Percentiles rank a stretch among this genome's conserved stretches.
Conservation (phyloP, 768 basidiomycete genomes). For the Lentinus brumalis region DNA sequence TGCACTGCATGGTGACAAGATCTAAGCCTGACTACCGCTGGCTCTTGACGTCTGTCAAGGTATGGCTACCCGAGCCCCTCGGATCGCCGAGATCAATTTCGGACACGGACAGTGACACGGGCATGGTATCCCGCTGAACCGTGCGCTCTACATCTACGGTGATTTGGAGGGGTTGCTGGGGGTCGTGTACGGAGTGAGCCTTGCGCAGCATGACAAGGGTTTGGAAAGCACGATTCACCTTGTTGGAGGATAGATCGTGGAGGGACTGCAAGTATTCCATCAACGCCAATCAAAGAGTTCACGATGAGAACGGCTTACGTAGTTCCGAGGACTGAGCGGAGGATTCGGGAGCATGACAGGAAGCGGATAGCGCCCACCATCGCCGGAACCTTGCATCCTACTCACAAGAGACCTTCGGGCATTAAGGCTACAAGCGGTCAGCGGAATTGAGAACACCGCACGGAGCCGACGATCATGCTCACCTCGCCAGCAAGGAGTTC, state of each 20-base stretch:
- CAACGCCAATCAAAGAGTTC: too few species aligned
- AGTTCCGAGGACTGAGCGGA: slow-evolving; percentile 2
- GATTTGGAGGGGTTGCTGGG: slow-evolving; percentile 3
- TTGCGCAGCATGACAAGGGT: neutral
- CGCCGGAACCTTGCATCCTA: slow-evolving; percentile 8
- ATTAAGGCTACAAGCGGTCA: slow-evolving; percentile 9
- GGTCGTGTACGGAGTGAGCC: neutral
- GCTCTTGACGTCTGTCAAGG: too few species aligned
- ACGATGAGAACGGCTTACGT: neutral
- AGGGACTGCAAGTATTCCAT: neutral
- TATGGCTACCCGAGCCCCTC: too few species aligned
- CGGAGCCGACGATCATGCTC: neutral
- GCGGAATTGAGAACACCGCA: neutral
- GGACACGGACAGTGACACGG: neutral
- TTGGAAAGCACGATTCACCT: neutral
- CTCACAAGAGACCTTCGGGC: slow-evolving; percentile 13
- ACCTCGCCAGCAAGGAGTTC: slow-evolving; percentile 30
- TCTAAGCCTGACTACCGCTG: too few species aligned
- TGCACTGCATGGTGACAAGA: too few species aligned
- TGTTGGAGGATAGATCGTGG: neutral
- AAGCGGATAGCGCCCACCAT: slow-evolving; percentile 3
- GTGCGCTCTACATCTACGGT: slow-evolving; percentile 18
- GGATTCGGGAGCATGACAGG: slow-evolving; percentile 8
- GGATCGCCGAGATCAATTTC: neutral
- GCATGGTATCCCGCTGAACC: slow-evolving; percentile 4